These are phyloP conservation scores for Royoungia palumana DNA, from an alignment of 768 basidiomycete genomes.

Conservation along the genomic window DNA sequence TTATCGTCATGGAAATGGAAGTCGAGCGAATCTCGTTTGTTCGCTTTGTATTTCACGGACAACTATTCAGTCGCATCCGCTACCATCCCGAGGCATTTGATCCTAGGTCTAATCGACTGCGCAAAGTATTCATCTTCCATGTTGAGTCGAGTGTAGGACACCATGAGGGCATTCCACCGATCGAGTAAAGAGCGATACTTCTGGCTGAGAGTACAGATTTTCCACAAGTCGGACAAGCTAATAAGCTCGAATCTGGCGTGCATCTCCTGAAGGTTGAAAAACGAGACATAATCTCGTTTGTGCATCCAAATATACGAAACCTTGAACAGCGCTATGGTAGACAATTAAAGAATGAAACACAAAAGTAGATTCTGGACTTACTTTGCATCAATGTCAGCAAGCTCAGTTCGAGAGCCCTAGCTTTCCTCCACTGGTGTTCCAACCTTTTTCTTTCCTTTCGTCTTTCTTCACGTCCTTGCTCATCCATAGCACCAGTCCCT, in stretches of 20 bases:
- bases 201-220: conserved; percentile 83
- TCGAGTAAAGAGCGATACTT: conserved; percentile 86
- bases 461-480: conserved; percentile 72
- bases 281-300: conserved; percentile 85
- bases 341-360: conserved; percentile 9
- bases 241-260: conserved; percentile 69
- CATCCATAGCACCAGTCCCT: conserved; percentile 74
- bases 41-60: conserved; percentile 75
- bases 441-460: conserved; percentile 61
- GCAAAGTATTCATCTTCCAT: conserved; percentile 75
- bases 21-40: conserved; percentile 58
- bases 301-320: conserved; percentile 95
- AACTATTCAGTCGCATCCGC: conserved; percentile 93
- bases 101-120: conserved; percentile 58
- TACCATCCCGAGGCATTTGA: conserved; percentile 83
- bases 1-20: conserved; percentile 74
- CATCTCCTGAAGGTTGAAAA: conserved; percentile 68
- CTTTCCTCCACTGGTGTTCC: conserved; percentile 63
- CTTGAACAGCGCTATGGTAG: conserved; percentile 72
- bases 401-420: conserved; percentile 62
- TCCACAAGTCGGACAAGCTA: conserved; percentile 80
- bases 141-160: conserved; percentile 66
- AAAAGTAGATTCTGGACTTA: conserved; percentile 38
- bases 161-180: conserved; percentile 57
- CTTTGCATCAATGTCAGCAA: conserved; percentile 81